Base-by-base conservation (phyloP, 2,329 filamentous ascomycete genomes). In the Xylaria sp. region DNA sequence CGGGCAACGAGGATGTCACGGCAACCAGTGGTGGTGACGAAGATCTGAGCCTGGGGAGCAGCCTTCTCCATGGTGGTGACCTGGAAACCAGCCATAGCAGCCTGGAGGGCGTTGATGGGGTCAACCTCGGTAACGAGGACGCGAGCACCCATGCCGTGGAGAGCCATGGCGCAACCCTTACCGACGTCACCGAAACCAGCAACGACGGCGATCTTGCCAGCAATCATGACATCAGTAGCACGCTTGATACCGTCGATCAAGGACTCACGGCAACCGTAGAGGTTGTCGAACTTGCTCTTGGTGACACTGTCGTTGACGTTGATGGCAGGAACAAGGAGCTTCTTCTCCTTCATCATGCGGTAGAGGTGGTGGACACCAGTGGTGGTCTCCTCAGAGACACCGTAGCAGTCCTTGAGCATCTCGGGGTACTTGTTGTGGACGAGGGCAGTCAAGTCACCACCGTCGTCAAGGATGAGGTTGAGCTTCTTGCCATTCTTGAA, bases 221-320 rank as follows among this genome's bases (percentile, higher is more conserved):
- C 94, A 84, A 97, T 93, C 94, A 99, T 99, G 80, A 97, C 94
- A 83, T 99, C 93, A 78, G 94, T 99, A 72, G 94, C 93, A 83
- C 93, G 93, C 90, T 97, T 99, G 88, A 99, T 97, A 78, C 94
- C 94, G 78, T 99, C 94, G 74, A 99, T 88, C 72, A 99, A 89
- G 66, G 93, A 97, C 84, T 97, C 94, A 77, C 92, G 89, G 91
- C 94, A 97, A 75, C 94, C 93, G 86, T 97, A 99, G 68, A 97
- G 83, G 88, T 99, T 99, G 87, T 97, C 94, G 78, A 99, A 99
- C 87, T 99, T 99, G 81, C 92, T 96, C 89, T 97, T 99, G 80
- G 94, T 99, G 76, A 99, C 93, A 62, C 90, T 92, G 87, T 99
- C 93, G 83, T 99, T 97, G 85, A 99, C 93, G 80, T 99, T 99